Evolutionary conservation across 768 basidiomycete species (phyloP), one percentile per base, ranked within the genome.

Genomic region (Psilocybe subaeruginosa): DNA sequence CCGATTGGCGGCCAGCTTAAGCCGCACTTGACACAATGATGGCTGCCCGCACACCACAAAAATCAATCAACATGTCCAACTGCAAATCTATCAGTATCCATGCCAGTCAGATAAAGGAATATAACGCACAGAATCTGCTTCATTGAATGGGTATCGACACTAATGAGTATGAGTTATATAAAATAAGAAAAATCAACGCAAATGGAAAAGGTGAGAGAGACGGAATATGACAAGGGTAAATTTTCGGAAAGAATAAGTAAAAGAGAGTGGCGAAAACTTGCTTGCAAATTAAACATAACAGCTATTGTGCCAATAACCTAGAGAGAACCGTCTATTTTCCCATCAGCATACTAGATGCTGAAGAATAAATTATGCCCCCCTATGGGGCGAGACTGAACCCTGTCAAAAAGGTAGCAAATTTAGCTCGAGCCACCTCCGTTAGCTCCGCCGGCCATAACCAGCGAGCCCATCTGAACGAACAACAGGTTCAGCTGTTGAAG

Each of bases 401-500:
- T 53, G 12, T 31, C 39, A 58, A 17, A 17, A 33, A 54, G 16
- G 45, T 11, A 51, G 16, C 7, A 8, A 14, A 27, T 27, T 33
- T 46, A 59, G 35, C 47, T 59, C 12, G 50, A 66, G 23, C 59
- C 59, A 14, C 50, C 52, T 17, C 49, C 61, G 33, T 58, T 62
- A 2, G 59, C 46, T 8, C 54, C 56, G 39, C 49, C 63, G 30
- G 61, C 64, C 49, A 64, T 53, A 39, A 63, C 56, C 50, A 69
- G 53, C 12, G 60, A 57, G 30, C 66, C 65, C 33, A 66, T 62
- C 50, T 66, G 64, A 8, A 67, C 60, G 27, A 64, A 62, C 4
- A 62, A 35, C 4, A 63, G 56, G 47, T 63, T 62, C 59, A 69
- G 48, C 41, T 66, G 64, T 31, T 50, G 59, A 19, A 69, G 39